Conservation (phyloP, 495 filamentous ascomycete genomes). For the Schizothecium vesticola region DNA sequence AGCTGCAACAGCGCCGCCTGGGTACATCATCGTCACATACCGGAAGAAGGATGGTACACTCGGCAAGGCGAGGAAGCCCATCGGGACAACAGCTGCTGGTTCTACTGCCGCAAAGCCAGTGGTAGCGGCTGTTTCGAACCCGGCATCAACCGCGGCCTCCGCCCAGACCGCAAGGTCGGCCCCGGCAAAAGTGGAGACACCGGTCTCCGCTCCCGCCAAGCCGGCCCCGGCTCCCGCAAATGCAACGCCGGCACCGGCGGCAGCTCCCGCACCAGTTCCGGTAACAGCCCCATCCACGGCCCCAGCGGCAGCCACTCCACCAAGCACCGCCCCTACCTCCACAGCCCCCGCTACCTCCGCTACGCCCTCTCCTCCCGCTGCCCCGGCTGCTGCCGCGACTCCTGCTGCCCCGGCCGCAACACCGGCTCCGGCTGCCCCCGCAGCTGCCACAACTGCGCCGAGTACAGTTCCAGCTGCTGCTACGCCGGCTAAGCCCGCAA, state of each 20-base stretch:
- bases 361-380: neutral
- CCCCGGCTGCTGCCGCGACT: too few species aligned
- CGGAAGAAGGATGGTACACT: slow-evolving; percentile 4
- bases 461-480: too few species aligned
- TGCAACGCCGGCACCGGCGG: neutral
- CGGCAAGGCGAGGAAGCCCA: slow-evolving; percentile 6
- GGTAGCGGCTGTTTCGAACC: neutral
- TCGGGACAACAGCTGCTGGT: neutral
- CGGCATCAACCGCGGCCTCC: neutral
- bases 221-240: neutral
- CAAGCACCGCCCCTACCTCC: neutral
- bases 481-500: too few species aligned
- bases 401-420: too few species aligned
- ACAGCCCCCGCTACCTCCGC: neutral
- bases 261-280: neutral
- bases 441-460: too few species aligned
- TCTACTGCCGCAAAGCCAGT: neutral
- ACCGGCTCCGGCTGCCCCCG: too few species aligned
- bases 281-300: neutral
- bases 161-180: neutral
- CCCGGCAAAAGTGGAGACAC: neutral
- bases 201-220: neutral
- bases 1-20: neutral
- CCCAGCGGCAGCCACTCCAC: neutral
- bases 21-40: slow-evolving; percentile 2